Base-by-base conservation (phyloP, 2,329 filamentous ascomycete species). In the Hypoxylon sp. region DNA sequence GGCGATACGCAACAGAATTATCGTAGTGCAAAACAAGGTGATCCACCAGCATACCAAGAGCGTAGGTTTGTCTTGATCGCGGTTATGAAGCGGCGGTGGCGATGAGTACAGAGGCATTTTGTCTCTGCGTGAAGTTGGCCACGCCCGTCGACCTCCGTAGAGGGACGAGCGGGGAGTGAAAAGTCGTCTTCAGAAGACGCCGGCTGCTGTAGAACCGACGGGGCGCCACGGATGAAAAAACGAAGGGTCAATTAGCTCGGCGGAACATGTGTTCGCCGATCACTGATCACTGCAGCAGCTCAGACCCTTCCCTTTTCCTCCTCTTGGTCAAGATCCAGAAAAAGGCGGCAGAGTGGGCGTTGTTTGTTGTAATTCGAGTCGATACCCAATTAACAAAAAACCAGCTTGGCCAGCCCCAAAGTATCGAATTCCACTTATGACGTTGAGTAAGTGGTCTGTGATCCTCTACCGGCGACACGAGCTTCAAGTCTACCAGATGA, bases 21-120 rank as follows among this genome's bases (percentile, higher is more conserved):
- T 93, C 69, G 91, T 88, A 44, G 93, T 85, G 69, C 93, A 92
- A 79, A 96, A 95, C 13, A 89, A 85, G 31, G 93, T 96, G 70
- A 92, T 93, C 94, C 95, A 98, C 94, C 95, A 98, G 80, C 93
- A 97, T 74, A 97, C 94, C 70, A 99, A 86, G 52, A 99, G 84
- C 0, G 94, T 97, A n/a, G 95, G 93, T 79, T 97, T 97, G 81
- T 96, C 91, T 54, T 85, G 77, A 61, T 81, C 78, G 75, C 83
- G 83, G 37, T 80, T 76, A 71, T 81, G 82, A 61, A 84, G 77
- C 52, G 80, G 77, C 62, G 87, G 87, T 54, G 87, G 83, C 13
- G 83, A 79, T 1, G 87, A 86, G 75, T 91, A 91, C 74, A 91
- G 80, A 54, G 82, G 75, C 88, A 90, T 91, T 68, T 70, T 80